Percentiles rank a stretch among this genome's conserved stretches.
phyloP scores from a whole-genome alignment of 371 early-diverging fungal genomes.

The Thermomucor indicae-seudaticae region DNA sequence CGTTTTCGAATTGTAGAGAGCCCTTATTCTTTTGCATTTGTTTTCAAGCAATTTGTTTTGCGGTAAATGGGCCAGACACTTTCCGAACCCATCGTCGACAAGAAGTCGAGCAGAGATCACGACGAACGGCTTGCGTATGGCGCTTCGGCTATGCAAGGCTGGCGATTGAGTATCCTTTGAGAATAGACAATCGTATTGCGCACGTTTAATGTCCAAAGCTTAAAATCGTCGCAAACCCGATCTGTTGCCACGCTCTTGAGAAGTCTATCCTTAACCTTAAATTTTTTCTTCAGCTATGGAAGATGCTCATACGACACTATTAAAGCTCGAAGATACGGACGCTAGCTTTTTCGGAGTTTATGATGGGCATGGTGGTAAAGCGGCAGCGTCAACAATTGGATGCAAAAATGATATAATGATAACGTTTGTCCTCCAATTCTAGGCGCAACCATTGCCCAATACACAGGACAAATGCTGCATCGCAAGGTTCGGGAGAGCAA shows the following conservation, averaged over 20 bases:
- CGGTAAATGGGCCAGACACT: constrained; percentile 99
- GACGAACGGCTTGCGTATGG: constrained; percentile 81
- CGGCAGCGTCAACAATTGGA: background rate
- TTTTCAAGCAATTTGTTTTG: no score
- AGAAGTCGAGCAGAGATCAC: constrained; percentile 69
- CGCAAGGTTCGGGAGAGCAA: constrained; percentile 59
- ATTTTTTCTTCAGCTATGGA: constrained; percentile 79
- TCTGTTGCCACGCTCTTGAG: background rate
- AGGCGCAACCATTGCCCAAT: constrained; percentile 83
- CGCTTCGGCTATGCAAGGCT: constrained; percentile 95
- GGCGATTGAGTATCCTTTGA: constrained; percentile 84
- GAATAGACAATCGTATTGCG: background rate
- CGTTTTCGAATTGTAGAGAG: no score
- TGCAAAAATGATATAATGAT: background rate
- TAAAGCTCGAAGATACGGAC: constrained; percentile 57
- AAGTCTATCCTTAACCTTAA: background rate
- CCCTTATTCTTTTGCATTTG: no score
- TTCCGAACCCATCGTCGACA: constrained; percentile 90
- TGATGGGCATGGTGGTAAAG: constrained; percentile 95
- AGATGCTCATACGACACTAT: constrained; percentile 91
- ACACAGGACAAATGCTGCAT: constrained; percentile 79
- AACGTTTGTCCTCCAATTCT: background rate
- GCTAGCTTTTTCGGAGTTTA: constrained; percentile 91
- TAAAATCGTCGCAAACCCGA: no score
- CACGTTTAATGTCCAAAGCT: no score